These are phyloP conservation scores for Melocanna baccifera DNA, from an alignment of 176 grass and related monocot species.

Conservation along the genomic window DNA sequence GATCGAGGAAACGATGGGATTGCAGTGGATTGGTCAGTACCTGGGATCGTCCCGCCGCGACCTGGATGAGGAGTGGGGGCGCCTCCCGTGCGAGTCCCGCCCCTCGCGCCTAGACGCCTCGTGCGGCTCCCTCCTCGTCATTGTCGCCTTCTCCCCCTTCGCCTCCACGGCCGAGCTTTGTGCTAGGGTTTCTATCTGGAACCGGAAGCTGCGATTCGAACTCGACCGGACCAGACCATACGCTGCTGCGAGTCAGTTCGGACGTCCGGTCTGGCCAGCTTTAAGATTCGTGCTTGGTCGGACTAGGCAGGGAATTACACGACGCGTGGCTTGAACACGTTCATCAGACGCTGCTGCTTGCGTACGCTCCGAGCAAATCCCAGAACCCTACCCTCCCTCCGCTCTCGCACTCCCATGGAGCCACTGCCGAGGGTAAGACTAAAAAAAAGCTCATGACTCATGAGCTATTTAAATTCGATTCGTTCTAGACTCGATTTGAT, in stretches of 20 bases:
- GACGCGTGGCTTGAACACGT: background rate
- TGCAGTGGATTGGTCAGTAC: background rate
- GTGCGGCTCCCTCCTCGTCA: slow-evolving; percentile 33
- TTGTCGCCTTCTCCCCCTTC: slow-evolving; percentile 11
- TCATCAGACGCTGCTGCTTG: background rate
- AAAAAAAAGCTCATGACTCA: too few species aligned
- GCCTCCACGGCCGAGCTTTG: background rate
- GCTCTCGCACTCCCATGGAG: slow-evolving; percentile 21
- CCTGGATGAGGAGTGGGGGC: slow-evolving; percentile 39
- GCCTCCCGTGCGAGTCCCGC: slow-evolving; percentile 46
- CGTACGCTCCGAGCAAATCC: slow-evolving; percentile 23
- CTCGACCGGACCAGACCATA: background rate
- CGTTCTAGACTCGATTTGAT: too few species aligned
- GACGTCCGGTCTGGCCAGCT: background rate
- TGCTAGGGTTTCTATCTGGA: slow-evolving; percentile 33
- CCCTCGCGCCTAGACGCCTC: slow-evolving; percentile 47
- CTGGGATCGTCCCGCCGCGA: slow-evolving; percentile 51
- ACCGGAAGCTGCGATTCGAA: background rate
- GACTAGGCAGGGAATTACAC: background rate
- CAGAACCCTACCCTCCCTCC: slow-evolving; percentile 48
- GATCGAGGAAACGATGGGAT: background rate
- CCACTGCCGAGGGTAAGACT: too few species aligned
- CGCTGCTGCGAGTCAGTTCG: background rate
- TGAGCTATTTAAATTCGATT: too few species aligned
- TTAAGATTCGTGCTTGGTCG: slow-evolving; percentile 30